phyloP scores from a whole-genome alignment of 2,329 filamentous ascomycete species.

The Exophiala xenobiotica region DNA sequence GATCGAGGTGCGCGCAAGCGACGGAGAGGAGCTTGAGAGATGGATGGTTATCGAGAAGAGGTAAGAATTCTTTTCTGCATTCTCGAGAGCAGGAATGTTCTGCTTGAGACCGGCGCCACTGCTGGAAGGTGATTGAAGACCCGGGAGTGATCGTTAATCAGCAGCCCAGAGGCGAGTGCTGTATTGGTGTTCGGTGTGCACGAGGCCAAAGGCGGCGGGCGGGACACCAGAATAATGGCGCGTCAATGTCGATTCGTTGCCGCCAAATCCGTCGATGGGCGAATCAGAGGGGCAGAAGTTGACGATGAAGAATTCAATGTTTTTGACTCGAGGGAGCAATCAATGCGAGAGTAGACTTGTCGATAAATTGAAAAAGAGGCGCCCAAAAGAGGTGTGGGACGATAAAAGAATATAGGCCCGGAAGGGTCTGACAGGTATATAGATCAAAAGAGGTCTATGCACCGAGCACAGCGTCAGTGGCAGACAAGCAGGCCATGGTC shows the following conservation, averaged over 20 bases:
- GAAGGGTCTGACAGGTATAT: conserved; percentile 10
- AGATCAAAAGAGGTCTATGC: conserved; percentile 2
- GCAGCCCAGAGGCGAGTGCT: conserved; percentile 3
- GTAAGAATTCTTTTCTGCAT: conserved; percentile 9
- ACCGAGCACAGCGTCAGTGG: neutral
- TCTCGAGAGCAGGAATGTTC: conserved; percentile 11
- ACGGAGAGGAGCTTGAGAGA: neutral
- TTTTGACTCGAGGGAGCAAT: neutral
- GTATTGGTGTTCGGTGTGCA: conserved; percentile 5
- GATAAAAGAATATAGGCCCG: neutral
- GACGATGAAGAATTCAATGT: no score
- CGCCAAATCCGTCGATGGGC: neutral
- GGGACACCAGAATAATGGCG: neutral
- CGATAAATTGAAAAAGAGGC: conserved; percentile 2
- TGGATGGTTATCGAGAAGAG: conserved; percentile 5
- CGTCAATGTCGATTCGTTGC: neutral
- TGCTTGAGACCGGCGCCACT: conserved; percentile 10
- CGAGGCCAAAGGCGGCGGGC: neutral
- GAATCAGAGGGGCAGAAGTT: no score
- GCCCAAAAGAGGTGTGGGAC: conserved; percentile 3
- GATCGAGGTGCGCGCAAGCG: conserved; percentile 5
- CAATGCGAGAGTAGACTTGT: neutral
- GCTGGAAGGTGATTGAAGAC: conserved; percentile 6
- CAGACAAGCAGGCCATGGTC: neutral
- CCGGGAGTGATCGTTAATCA: conserved; percentile 9